phyloP scores from a whole-genome alignment of 345 rosid genomes.

The Nasturtium officinale region DNA sequence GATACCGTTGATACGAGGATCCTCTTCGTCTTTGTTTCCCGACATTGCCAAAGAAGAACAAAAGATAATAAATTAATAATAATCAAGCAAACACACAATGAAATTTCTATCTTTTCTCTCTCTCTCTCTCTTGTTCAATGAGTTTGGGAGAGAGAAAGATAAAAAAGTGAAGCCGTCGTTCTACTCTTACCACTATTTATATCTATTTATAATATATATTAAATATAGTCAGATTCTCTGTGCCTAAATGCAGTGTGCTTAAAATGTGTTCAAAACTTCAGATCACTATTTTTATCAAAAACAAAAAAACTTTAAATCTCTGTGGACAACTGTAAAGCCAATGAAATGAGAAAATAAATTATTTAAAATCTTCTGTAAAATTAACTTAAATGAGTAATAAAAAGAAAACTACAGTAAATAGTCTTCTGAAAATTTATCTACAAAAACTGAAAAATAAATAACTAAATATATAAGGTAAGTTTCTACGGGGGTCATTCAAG shows the following conservation, averaged over 20 bases:
- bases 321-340: slow-evolving; percentile 12
- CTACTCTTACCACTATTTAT: slow-evolving; percentile 34
- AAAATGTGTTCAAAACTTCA: slow-evolving; percentile 29
- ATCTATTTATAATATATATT: not conserved
- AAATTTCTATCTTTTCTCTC: slow-evolving; percentile 7
- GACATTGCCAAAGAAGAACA: slow-evolving; percentile 60
- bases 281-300: slow-evolving; percentile 3
- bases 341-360: not conserved
- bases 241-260: slow-evolving; percentile 31
- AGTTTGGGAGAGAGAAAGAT: slow-evolving; percentile 24
- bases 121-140: slow-evolving; percentile 15
- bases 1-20: slow-evolving; percentile 77
- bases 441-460: not conserved
- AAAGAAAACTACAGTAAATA: not conserved
- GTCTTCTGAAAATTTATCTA: not conserved
- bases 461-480: not conserved
- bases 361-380: not conserved
- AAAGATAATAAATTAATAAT: slow-evolving; percentile 13
- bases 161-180: slow-evolving; percentile 30
- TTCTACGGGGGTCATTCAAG: not conserved
- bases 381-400: not conserved
- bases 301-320: not conserved
- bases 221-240: slow-evolving; percentile 14
- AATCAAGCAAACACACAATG: not conserved
- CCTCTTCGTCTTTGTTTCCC: slow-evolving; percentile 53